Conservation (phyloP, 1,284 basidiomycete species). For the Ustilago nuda region DNA sequence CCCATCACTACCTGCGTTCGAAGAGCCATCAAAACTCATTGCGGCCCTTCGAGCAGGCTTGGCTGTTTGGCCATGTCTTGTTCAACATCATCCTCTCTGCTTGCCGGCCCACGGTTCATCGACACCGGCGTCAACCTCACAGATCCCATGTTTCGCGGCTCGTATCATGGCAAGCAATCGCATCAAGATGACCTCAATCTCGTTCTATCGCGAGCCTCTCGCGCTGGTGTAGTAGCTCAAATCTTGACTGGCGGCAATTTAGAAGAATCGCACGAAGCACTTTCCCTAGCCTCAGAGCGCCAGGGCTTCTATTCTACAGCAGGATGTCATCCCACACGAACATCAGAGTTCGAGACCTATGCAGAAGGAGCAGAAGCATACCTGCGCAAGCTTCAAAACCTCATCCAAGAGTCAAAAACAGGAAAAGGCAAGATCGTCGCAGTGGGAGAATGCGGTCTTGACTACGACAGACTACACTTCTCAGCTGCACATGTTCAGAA, state of each 20-base stretch:
- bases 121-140: slow-evolving; percentile 73
- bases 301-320: slow-evolving; percentile 79
- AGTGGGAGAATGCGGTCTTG: slow-evolving; percentile 87
- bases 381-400: slow-evolving; percentile 72
- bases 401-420: slow-evolving; percentile 20
- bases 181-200: slow-evolving; percentile 76
- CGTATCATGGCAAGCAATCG: slow-evolving; percentile 71
- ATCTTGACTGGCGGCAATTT: slow-evolving; percentile 85
- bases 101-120: slow-evolving; percentile 37
- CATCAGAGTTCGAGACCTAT: slow-evolving; percentile 78
- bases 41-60: not conserved
- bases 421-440: slow-evolving; percentile 72
- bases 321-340: slow-evolving; percentile 89
- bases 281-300: slow-evolving; percentile 76
- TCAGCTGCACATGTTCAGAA: slow-evolving; percentile 77
- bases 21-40: not conserved
- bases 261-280: slow-evolving; percentile 76
- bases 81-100: not conserved
- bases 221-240: slow-evolving; percentile 80
- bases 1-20: not conserved
- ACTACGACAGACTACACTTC: slow-evolving; percentile 85
- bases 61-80: slow-evolving; percentile 1
- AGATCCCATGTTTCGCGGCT: slow-evolving; percentile 71
- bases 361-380: slow-evolving; percentile 75
- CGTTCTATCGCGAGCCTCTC: slow-evolving; percentile 76